Evolutionary conservation across 345 rosid genomes (phyloP), one percentile per base, ranked within the genome.

Genomic region (Acer saccharum): DNA sequence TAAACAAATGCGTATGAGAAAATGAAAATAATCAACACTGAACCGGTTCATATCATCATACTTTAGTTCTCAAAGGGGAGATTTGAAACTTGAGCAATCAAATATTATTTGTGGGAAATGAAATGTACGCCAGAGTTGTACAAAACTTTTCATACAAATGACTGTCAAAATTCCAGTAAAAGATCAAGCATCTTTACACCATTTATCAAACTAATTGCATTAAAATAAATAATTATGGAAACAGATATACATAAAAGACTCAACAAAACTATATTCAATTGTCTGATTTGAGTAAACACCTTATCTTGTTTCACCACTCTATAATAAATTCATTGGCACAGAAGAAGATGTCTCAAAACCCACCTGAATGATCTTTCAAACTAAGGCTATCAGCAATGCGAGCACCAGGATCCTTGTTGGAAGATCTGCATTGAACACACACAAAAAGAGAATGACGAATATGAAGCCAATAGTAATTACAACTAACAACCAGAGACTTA

Each of bases 331-430:
- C 32, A n/a, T 16, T 50, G 43, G 52, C 20, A 57, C 65, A 46
- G 10, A 46, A 46, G 50, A 46, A 46, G 3, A 46, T 46, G 50
- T 46, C 52, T 25, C 16, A 16, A 12, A 65, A 75, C 86, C 85
- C 75, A 96, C 99, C 97, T 84, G 84, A 83, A 76, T 96, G 97
- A 82, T 94, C 95, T 77, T 87, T 89, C 58, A 88, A 79, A 78
- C 89, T 92, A 41, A 92, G 92, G 78, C 89, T 72, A 82, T 92
- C 92, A 54, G 90, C 83, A 82, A 92, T 86, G 17, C 81, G 79
- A 57, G 97, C 97, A 83, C 97, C 97, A 0, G 95, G 97, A 84
- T 91, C 98, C 87, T 73, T 89, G 82, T 91, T 90, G 16, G 97
- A 96, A 58, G 99, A 94, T 87, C 99, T 96, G 85, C 80, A 82